phyloP scores from a whole-genome alignment of 2,329 filamentous ascomycete genomes.

The Colletotrichum zoysiae region DNA sequence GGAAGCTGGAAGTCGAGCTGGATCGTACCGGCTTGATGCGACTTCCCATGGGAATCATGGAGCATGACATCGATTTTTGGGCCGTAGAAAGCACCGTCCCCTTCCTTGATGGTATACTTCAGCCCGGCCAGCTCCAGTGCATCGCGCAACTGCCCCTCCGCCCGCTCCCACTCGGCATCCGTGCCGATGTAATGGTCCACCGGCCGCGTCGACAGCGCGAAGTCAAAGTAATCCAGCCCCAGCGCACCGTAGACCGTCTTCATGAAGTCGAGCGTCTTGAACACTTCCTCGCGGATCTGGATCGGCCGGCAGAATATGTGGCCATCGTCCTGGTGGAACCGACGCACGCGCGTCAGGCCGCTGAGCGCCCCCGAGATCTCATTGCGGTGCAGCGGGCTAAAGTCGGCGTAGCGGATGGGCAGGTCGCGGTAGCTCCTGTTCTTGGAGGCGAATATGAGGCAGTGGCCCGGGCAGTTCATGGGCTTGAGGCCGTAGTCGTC shows the following conservation, averaged over 20 bases:
- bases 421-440: slow-evolving; percentile 83
- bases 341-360: slow-evolving; percentile 84
- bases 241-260: slow-evolving; percentile 78
- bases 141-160: slow-evolving; percentile 55
- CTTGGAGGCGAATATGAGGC: slow-evolving; percentile 82
- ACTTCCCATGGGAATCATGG: slow-evolving; percentile 83
- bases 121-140: slow-evolving; percentile 75
- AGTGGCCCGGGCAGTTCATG: slow-evolving; percentile 94
- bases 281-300: slow-evolving; percentile 82
- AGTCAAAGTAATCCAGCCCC: slow-evolving; percentile 77
- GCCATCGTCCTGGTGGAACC: slow-evolving; percentile 92
- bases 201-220: slow-evolving; percentile 84
- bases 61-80: slow-evolving; percentile 92
- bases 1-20: slow-evolving; percentile 93
- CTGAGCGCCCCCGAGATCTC: slow-evolving; percentile 85
- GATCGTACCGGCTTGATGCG: slow-evolving; percentile 89
- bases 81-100: slow-evolving; percentile 91
- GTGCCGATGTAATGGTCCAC: slow-evolving; percentile 82
- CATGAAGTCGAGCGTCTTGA: slow-evolving; percentile 80
- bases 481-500: slow-evolving; percentile 88
- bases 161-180: slow-evolving; percentile 70
- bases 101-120: slow-evolving; percentile 80
- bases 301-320: slow-evolving; percentile 88
- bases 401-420: slow-evolving; percentile 87
- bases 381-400: slow-evolving; percentile 88